Base-by-base conservation (phyloP, 306 rosid species). In the Malus sieversii region DNA sequence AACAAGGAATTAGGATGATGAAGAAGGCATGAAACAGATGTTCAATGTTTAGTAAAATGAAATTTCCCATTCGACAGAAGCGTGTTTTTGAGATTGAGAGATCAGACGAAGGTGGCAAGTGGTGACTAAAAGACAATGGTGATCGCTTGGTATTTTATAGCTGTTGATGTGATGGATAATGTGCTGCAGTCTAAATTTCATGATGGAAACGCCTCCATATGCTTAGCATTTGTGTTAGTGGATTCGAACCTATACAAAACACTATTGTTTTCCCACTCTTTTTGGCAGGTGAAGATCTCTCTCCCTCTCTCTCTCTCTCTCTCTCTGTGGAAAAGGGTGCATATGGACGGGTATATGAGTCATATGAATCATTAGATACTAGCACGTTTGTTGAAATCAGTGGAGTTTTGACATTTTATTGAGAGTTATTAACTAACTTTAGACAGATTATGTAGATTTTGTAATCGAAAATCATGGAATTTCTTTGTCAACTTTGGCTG, bases 1-100 rank as follows among this genome's bases (percentile, higher is more conserved):
- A 23, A 68, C 68, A 71, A 3, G 67, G 81, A 73, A 78, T 45
- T 78, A 81, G 32, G 32, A 81, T 61, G 77, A 81, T 40, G 29
- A 81, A 46, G 69, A 79, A 33, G 65, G 66, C 53, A 69, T 68
- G 75, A 75, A 55, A 8, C 18, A 71, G 52, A 62, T 13, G 4
- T 22, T 75, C 75, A 58, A 42, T 10, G 12, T 66, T 77, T 12
- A n/a, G 32, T 67, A 44, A 46, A 66, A 52, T 33, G 73, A 77
- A 72, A 76, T 10, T 81, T 73, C 77, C 77, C 85, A 75, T 77
- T 60, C 55, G 32, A 27, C 1, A 25, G 55, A 30, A 15, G 51
- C 42, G 42, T 38, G 7, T 33, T 13, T 14, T 62, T 40, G 64
- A 59, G 30, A 29, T 48, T 15, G 58, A 69, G 27, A 48, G 40